Evolutionary conservation across 2,329 filamentous ascomycete genomes (phyloP).

Genomic region (Cladosporium velox): DNA sequence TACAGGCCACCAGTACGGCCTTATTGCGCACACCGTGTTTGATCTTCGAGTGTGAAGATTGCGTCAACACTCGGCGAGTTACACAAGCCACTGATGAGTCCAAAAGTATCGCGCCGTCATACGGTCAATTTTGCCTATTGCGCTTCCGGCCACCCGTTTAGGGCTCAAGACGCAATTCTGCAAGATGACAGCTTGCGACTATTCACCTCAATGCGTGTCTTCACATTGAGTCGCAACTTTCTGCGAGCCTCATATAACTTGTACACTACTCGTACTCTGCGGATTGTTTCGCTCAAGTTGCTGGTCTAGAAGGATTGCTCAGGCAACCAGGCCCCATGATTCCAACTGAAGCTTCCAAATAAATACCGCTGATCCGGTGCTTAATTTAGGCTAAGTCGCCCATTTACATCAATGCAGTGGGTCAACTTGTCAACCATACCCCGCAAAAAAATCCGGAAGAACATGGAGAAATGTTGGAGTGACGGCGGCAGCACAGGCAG

Average conservation of each 20-base stretch:
- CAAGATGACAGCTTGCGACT: background rate
- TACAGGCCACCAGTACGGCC: background rate
- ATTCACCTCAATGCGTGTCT: background rate
- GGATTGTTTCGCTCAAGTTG: background rate
- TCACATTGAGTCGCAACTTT: background rate
- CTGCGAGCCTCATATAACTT: background rate
- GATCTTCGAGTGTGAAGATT: background rate
- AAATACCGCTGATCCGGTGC: background rate
- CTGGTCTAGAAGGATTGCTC: background rate
- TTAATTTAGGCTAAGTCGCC: slow-evolving; percentile 17
- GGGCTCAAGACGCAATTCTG: background rate
- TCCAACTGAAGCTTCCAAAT: background rate
- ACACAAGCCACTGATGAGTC: background rate
- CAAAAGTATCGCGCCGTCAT: background rate
- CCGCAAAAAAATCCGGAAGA: background rate
- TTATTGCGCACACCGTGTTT: background rate
- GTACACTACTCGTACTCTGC: background rate
- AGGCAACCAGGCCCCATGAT: background rate
- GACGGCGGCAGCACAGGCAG: background rate
- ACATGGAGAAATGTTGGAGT: slow-evolving; percentile 1
- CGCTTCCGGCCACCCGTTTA: background rate
- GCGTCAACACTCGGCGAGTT: background rate
- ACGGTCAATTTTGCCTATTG: background rate
- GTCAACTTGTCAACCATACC: background rate
- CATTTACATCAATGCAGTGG: background rate